Evolutionary conservation across 768 basidiomycete species (phyloP).

Genomic region (Tremella yokohamensis): DNA sequence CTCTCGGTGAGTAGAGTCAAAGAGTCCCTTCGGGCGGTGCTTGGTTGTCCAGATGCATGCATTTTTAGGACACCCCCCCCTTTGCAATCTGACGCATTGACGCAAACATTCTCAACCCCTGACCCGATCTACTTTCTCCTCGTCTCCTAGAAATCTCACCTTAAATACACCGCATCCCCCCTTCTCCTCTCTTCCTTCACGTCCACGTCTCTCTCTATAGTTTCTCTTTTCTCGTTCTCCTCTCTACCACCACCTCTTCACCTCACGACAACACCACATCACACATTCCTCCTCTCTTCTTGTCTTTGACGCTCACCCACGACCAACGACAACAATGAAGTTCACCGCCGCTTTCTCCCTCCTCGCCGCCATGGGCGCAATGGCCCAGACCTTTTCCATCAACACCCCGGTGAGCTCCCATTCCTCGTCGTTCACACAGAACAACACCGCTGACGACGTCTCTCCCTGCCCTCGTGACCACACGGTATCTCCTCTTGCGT

Average conservation of each 20-base stretch:
- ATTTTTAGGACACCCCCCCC: too few species aligned
- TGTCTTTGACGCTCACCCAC: neutral
- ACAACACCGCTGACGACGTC: neutral
- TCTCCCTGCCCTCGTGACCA: neutral
- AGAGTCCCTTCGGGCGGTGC: too few species aligned
- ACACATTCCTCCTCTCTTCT: neutral
- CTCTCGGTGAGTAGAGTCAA: too few species aligned
- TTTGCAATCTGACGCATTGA: too few species aligned
- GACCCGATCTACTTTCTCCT: too few species aligned
- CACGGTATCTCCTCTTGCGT: neutral
- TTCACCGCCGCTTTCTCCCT: conserved; percentile 20
- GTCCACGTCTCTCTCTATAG: conserved; percentile 4
- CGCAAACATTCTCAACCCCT: too few species aligned
- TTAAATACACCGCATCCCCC: conserved; percentile 6
- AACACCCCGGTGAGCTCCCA: conserved; percentile 43
- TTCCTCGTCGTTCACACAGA: neutral
- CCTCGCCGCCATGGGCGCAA: conserved; percentile 26
- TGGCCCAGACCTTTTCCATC: conserved; percentile 43
- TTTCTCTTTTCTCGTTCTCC: conserved; percentile 1
- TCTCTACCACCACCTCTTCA: conserved; percentile 1
- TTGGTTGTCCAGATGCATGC: too few species aligned
- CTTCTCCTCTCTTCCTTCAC: conserved; percentile 13
- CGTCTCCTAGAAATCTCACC: too few species aligned
- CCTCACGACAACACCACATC: conserved; percentile 1
- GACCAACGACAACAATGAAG: conserved; percentile 24